Evolutionary conservation across 2,329 filamentous ascomycete genomes (phyloP).

Genomic region (Arthrobotrys megalospora): DNA sequence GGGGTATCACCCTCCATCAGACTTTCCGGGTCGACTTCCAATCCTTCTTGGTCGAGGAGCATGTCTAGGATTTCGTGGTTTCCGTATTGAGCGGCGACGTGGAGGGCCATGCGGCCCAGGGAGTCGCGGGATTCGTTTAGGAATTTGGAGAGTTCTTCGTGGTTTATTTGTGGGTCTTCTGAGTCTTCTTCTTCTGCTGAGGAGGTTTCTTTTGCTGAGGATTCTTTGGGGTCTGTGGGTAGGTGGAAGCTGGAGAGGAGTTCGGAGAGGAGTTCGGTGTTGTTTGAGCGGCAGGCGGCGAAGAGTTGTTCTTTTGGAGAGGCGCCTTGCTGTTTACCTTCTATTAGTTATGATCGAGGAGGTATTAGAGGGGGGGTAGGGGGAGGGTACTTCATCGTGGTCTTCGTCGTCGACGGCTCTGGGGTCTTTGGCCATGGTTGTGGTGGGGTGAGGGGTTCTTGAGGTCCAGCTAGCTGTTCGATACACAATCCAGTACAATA

Average conservation of each 20-base stretch:
- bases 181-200: neutral
- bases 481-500: too few species aligned
- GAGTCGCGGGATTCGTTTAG: constrained; percentile 89
- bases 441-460: too few species aligned
- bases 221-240: neutral
- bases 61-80: constrained; percentile 89
- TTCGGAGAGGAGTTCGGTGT: constrained; percentile 85
- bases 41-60: constrained; percentile 84
- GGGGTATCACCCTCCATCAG: constrained; percentile 82
- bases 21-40: constrained; percentile 86
- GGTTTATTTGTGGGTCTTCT: constrained; percentile 68
- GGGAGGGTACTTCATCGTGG: constrained; percentile 28
- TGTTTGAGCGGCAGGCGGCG: constrained; percentile 94
- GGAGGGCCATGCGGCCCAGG: constrained; percentile 89
- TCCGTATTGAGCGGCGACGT: constrained; percentile 87
- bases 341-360: neutral
- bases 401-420: constrained; percentile 33
- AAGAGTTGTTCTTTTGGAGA: constrained; percentile 87
- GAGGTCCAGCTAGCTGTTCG: too few species aligned
- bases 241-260: constrained; percentile 72
- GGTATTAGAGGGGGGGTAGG: too few species aligned
- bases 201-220: neutral
- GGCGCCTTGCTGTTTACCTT: constrained; percentile 77
- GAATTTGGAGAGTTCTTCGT: constrained; percentile 72
- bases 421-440: constrained; percentile 42